Conservation (phyloP, 306 rosid species). For the Sindora glabra region DNA sequence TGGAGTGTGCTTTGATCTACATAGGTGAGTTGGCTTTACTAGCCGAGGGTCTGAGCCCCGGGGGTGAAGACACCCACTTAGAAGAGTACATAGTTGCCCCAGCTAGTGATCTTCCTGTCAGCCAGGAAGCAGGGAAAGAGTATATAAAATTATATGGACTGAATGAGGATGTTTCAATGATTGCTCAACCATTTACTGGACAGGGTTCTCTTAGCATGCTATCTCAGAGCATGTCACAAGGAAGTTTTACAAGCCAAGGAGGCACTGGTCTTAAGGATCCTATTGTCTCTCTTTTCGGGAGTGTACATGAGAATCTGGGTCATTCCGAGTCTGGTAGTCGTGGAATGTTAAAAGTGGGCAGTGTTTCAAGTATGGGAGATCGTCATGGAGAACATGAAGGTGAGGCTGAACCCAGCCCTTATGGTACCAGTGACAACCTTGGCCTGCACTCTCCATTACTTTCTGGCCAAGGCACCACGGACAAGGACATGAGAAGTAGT, state of each 20-base stretch:
- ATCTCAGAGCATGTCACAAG: conserved; percentile 63
- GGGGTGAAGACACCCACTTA: conserved; percentile 66
- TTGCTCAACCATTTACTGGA: conserved; percentile 73
- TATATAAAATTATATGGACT: conserved; percentile 74
- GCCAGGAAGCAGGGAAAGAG: conserved; percentile 59
- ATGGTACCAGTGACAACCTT: conserved; percentile 60
- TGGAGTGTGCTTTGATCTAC: conserved; percentile 18
- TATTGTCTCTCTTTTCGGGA: conserved; percentile 78
- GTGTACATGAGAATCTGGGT: conserved; percentile 78
- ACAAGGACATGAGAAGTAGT: conserved; percentile 44
- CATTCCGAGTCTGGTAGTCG: conserved; percentile 54
- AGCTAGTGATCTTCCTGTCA: conserved; percentile 43
- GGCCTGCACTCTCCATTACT: conserved; percentile 60
- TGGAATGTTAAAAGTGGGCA: conserved; percentile 58
- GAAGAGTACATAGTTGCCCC: conserved; percentile 96
- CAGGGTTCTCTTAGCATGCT: conserved; percentile 56
- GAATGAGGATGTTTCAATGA: conserved; percentile 73
- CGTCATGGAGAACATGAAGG: conserved; percentile 5
- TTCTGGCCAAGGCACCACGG: conserved; percentile 58
- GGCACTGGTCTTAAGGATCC: conserved; percentile 63
- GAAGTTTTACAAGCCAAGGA: conserved; percentile 54
- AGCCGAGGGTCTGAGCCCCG: conserved; percentile 92
- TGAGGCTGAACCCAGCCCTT: conserved; percentile 48
- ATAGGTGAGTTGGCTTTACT: conserved; percentile 94
- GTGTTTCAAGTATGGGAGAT: conserved; percentile 58